phyloP scores from a whole-genome alignment of 2,329 filamentous ascomycete species.

The Pezizomycotina sp. region DNA sequence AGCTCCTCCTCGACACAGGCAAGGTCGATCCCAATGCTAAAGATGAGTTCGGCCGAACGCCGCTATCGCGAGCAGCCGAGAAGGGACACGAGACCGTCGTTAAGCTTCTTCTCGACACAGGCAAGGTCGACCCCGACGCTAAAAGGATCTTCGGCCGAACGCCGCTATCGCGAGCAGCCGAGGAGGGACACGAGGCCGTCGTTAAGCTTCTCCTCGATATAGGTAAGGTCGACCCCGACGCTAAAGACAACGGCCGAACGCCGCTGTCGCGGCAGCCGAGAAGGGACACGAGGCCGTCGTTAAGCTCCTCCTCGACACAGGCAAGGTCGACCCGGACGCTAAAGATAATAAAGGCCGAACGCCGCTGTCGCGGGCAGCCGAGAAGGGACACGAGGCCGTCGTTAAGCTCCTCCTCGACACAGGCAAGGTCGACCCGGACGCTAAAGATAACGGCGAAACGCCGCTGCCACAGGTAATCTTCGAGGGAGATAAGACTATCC shows the following conservation, averaged over 20 bases:
- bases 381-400: constrained; percentile 6
- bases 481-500: too few species aligned
- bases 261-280: too few species aligned
- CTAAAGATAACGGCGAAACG: too few species aligned
- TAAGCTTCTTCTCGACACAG: too few species aligned
- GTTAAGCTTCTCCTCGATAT: constrained; percentile 8
- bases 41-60: too few species aligned
- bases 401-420: constrained; percentile 6
- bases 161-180: constrained; percentile 11
- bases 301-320: constrained; percentile 16
- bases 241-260: constrained; percentile 4
- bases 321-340: constrained; percentile 5
- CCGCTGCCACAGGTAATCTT: too few species aligned
- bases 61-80: constrained; percentile 10
- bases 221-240: constrained; percentile 1
- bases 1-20: constrained; percentile 10
- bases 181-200: constrained; percentile 6
- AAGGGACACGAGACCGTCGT: constrained; percentile 9
- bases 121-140: constrained; percentile 3
- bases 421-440: too few species aligned
- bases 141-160: constrained; percentile 7
- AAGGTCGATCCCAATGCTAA: too few species aligned
- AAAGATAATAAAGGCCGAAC: constrained; percentile 1
- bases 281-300: constrained; percentile 13
- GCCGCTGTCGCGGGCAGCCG: constrained; percentile 10